Evolutionary conservation across 257 asterid genomes (phyloP), one percentile per base, ranked within the genome.

Genomic region (Scutellaria galericulata): DNA sequence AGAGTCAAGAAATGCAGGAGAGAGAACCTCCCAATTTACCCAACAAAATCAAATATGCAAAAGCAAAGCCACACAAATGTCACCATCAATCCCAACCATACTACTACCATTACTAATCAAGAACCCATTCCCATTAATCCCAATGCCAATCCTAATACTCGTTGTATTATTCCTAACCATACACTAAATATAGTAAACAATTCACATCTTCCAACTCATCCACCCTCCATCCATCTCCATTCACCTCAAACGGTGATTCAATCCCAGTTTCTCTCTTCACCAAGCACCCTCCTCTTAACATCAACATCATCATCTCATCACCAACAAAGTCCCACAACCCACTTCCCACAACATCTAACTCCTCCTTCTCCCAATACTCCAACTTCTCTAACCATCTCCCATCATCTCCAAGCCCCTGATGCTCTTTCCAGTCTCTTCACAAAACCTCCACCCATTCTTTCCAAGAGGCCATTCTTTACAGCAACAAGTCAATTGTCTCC

Each of bases 1-100:
- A 81, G 85, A 73, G 76, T 78, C 56, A 85, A 86, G 80, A 85
- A 82, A 78, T 81, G 89, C 66, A 68, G 46, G 35, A 81, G 78
- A 54, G 81, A 80, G 52, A 73, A 79, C 50, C 77, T 78, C 47
- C 88, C 81, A 12, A 46, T 80, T 14, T 83, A 79, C 70, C 84
- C 89, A 12, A 64, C 31, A n/a, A n/a, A 20, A 24, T 14, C 24
- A 11, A 68, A 78, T 5, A 72, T 56, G 24, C 68, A 66, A 40
- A 73, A 57, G 8, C 70, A 70, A 44, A 72, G 20, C 52, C 72
- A 35, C 39, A 40, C 57, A 72, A 48, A 62, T 27, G 4, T 13
- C 5, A 64, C 2, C 14, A 7, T 2, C 71, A 51, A 18, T 18
- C 18, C 18, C 18, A 18, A 18, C 18, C 18, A 18, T 18, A 0